Percentiles rank a stretch among this genome's conserved stretches.
These are phyloP conservation scores for Sclerotinia borealis DNA, from an alignment of 2,329 filamentous ascomycete genomes.

Conservation along the genomic window DNA sequence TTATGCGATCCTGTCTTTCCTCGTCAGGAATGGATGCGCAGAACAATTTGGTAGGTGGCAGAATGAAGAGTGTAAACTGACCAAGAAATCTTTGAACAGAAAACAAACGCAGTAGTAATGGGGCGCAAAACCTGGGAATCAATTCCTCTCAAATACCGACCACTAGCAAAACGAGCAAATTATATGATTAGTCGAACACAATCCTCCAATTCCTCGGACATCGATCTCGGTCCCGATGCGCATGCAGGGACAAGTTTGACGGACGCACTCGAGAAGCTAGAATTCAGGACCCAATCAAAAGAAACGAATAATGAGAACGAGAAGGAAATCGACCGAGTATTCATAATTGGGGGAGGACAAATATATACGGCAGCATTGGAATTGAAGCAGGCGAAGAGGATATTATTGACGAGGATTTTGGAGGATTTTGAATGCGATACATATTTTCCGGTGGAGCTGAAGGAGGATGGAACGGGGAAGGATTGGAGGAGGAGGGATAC, in stretches of 20 bases:
- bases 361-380: constrained; percentile 71
- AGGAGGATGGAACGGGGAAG: constrained; percentile 28
- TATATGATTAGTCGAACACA: constrained; percentile 61
- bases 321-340: constrained; percentile 35
- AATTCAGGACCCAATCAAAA: not conserved
- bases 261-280: not conserved
- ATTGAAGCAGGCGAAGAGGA: constrained; percentile 49
- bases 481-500: constrained; percentile 50
- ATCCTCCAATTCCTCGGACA: not conserved
- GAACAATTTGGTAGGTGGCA: not conserved
- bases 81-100: constrained; percentile 10
- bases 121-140: constrained; percentile 95
- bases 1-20: not conserved
- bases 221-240: not conserved
- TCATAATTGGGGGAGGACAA: constrained; percentile 85
- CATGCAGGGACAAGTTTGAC: not conserved
- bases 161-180: constrained; percentile 74
- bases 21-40: not conserved
- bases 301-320: not conserved
- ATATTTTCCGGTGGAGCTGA: constrained; percentile 59
- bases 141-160: constrained; percentile 72
- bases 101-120: constrained; percentile 80
- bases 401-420: constrained; percentile 65
- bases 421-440: constrained; percentile 72
- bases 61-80: not conserved